Evolutionary conservation across 495 filamentous ascomycete genomes (phyloP), one percentile per base, ranked within the genome.

Genomic region (Schizothecium vesticola): DNA sequence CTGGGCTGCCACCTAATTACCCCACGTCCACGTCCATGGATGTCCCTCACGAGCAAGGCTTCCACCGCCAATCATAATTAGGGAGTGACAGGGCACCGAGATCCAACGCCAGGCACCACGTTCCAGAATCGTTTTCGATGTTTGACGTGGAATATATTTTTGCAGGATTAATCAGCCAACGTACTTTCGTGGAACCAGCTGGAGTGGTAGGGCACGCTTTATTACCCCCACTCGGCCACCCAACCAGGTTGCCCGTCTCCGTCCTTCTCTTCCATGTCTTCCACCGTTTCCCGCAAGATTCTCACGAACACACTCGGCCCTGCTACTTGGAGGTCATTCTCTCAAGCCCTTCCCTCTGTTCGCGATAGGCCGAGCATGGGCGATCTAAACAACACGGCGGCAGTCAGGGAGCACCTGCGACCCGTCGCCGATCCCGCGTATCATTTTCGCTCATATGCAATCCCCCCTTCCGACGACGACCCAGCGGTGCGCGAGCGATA

Each of bases 381-480:
- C 59, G 80, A 83, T 56, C 71, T 83, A 12, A 83, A 83, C 73
- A 81, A 83, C 66, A 74, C 72, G 1, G 43, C 66, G 24, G 80
- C 77, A 9, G 68, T 69, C 3, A 72, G 80, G 33, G 67, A 69
- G 58, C 56, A 58, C 8, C n/a, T 67, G 24, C 43, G 23, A 26
- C 66, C 59, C 25, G 51, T 16, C 57, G 16, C 26, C 66, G 77
- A 80, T 26, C 66, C 69, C 16, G 59, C 65, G 24, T 80, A 79
- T 58, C 16, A 29, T 5, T 25, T 63, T 31, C 73, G 64, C 22
- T 79, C 80, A 13, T 77, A 88, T 9, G 81, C 84, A 0, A 75
- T 89, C 19, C 65, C 73, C 12, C 62, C 66, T 9, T 67, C 25
- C 23, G 83, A 89, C 58, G 87, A 90, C 67, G 79, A 83, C 56